phyloP scores from a whole-genome alignment of 164 flowering plant genomes.

The Nelumbo lutea region DNA sequence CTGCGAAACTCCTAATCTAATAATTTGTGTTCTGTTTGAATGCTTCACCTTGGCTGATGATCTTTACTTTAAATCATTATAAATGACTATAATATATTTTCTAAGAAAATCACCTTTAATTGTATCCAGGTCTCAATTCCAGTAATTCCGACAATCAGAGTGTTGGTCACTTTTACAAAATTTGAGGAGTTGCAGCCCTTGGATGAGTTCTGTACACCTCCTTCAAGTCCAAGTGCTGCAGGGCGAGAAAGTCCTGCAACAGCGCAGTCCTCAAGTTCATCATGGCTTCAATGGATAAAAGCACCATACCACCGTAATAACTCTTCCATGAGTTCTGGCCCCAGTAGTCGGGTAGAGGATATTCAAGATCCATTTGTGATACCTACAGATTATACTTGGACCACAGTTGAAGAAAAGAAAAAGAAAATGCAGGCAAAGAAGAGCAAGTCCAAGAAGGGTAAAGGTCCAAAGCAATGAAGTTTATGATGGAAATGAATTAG shows the following conservation, averaged over 20 bases:
- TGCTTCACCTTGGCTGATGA: too few relatives aligned
- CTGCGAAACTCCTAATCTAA: too few relatives aligned
- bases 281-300: conserved; percentile 95
- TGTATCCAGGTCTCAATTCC: conserved; percentile 86
- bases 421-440: conserved; percentile 78
- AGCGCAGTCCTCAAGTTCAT: conserved; percentile 43
- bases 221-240: conserved; percentile 59
- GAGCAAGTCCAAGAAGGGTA: conserved; percentile 63
- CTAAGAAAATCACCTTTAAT: conserved; percentile 3
- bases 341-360: conserved; percentile 58
- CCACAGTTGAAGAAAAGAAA: conserved; percentile 76
- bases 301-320: conserved; percentile 50
- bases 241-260: conserved; percentile 47
- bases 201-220: conserved; percentile 91
- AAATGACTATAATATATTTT: neutral
- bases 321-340: conserved; percentile 35
- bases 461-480: conserved; percentile 29
- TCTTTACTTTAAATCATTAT: too few relatives aligned
- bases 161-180: conserved; percentile 85
- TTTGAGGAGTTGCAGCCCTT: conserved; percentile 81
- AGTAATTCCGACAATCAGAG: conserved; percentile 90
- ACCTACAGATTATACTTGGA: conserved; percentile 79
- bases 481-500: neutral
- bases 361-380: conserved; percentile 75
- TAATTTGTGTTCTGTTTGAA: too few relatives aligned